Percentiles rank a stretch among this genome's conserved stretches.
These are phyloP conservation scores for Phaeolepiota aurea DNA, from an alignment of 768 basidiomycete genomes.

Conservation along the genomic window DNA sequence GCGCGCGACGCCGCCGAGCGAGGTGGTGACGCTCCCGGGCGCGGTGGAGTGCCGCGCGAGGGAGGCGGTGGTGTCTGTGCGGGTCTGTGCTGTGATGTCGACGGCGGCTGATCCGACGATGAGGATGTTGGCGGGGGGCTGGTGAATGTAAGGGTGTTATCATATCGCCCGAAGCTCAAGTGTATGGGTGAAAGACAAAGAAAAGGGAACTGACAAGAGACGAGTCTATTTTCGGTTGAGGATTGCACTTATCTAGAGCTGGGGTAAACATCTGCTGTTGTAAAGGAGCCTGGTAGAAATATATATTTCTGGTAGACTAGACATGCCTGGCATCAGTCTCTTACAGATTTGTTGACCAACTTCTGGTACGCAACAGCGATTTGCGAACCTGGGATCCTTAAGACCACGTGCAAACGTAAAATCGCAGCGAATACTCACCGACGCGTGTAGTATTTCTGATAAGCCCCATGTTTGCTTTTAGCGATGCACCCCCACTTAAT, in stretches of 20 bases:
- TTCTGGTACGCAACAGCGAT: constrained; percentile 73
- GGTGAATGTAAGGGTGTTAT: constrained; percentile 3
- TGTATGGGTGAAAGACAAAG: too few species aligned
- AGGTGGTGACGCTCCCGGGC: constrained; percentile 66
- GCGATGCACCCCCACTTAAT: constrained; percentile 67
- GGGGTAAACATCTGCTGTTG: background rate
- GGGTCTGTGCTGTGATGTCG: constrained; percentile 66
- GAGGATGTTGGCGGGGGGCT: constrained; percentile 42
- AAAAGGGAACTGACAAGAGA: too few species aligned
- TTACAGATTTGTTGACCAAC: constrained; percentile 28
- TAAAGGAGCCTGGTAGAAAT: background rate
- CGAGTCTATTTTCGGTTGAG: background rate
- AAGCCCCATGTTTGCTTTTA: constrained; percentile 76
- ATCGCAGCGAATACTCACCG: constrained; percentile 34
- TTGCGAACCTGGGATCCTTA: constrained; percentile 45
- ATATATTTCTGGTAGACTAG: background rate
- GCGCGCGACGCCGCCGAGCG: constrained; percentile 87
- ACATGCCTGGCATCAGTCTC: constrained; percentile 11
- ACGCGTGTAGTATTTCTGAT: constrained; percentile 83
- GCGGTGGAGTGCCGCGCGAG: constrained; percentile 55
- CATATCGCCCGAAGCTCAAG: too few species aligned
- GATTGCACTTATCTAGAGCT: background rate
- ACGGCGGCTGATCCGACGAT: constrained; percentile 85
- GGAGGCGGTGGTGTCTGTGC: constrained; percentile 22
- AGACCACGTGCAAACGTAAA: constrained; percentile 2